phyloP scores from a whole-genome alignment of 805 yeast genomes.

The Saturnispora quitensis region DNA sequence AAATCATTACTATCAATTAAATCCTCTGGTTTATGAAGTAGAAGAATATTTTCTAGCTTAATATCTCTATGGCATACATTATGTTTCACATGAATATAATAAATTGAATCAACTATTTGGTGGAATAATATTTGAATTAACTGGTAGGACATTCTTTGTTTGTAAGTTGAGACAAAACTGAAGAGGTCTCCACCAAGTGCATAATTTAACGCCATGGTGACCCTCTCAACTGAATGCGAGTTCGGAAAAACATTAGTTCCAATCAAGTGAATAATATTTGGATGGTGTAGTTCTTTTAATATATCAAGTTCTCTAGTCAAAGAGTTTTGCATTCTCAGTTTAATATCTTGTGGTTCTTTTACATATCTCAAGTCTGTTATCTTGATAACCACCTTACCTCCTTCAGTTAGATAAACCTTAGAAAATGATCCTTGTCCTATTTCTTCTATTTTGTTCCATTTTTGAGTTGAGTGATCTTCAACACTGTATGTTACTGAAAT shows the following conservation, averaged over 20 bases:
- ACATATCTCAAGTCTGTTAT: constrained; percentile 28
- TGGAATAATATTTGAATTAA: constrained; percentile 55
- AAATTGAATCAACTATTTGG: constrained; percentile 62
- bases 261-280: constrained; percentile 55
- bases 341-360: constrained; percentile 28
- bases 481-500: constrained; percentile 4
- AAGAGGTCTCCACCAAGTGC: constrained; percentile 83
- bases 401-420: constrained; percentile 42
- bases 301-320: constrained; percentile 68
- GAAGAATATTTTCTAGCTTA: constrained; percentile 76
- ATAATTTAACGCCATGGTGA: constrained; percentile 57
- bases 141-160: constrained; percentile 36
- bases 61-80: constrained; percentile 83
- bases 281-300: constrained; percentile 49
- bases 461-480: constrained; percentile 10
- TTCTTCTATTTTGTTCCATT: constrained; percentile 29
- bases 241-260: constrained; percentile 31
- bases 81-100: constrained; percentile 55
- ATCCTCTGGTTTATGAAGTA: constrained; percentile 29
- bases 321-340: constrained; percentile 50
- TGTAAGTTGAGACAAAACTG: constrained; percentile 42
- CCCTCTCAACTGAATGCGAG: constrained; percentile 9
- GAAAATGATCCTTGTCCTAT: constrained; percentile 68
- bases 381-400: constrained; percentile 58
- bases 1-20: constrained; percentile 15